phyloP scores from a whole-genome alignment of 1,139 yeast species.

The Candida dubliniensis region DNA sequence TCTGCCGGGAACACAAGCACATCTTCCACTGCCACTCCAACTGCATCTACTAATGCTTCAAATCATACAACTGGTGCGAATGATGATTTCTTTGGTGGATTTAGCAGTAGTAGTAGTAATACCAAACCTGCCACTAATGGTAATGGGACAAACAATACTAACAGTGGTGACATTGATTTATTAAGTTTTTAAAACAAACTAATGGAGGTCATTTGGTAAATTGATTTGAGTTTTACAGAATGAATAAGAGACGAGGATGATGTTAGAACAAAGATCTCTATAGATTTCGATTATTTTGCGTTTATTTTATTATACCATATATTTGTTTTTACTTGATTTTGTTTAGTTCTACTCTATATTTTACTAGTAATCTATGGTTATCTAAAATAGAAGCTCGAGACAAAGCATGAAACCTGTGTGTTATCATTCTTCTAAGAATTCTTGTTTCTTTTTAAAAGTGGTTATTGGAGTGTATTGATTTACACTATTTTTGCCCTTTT shows the following conservation, averaged over 20 bases:
- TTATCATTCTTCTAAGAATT: too few relatives aligned
- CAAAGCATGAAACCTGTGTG: too few relatives aligned
- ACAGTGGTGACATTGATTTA: constrained; percentile 31
- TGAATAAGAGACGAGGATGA: too few relatives aligned
- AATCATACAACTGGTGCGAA: constrained; percentile 1
- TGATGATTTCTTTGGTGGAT: constrained; percentile 1
- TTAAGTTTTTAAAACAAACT: constrained; percentile 27
- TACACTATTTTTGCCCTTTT: too few relatives aligned
- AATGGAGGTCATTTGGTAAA: neutral
- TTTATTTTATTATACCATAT: neutral
- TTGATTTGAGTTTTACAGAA: too few relatives aligned
- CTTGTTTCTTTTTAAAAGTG: too few relatives aligned
- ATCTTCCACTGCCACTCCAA: constrained; percentile 10
- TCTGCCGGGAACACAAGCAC: constrained; percentile 14
- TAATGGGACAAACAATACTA: constrained; percentile 12
- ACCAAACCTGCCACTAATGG: constrained; percentile 6
- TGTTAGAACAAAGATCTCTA: neutral
- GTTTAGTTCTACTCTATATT: neutral
- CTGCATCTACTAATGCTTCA: neutral
- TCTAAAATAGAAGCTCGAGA: neutral
- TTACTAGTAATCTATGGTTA: neutral
- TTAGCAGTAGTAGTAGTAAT: neutral
- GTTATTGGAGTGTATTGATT: too few relatives aligned
- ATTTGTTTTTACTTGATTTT: neutral
- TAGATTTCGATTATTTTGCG: neutral